A percentile compares a stretch with the other conserved stretches of the same genome.
Conservation (phyloP, 2,329 filamentous ascomycete species). For the Lecanicillium sp. region DNA sequence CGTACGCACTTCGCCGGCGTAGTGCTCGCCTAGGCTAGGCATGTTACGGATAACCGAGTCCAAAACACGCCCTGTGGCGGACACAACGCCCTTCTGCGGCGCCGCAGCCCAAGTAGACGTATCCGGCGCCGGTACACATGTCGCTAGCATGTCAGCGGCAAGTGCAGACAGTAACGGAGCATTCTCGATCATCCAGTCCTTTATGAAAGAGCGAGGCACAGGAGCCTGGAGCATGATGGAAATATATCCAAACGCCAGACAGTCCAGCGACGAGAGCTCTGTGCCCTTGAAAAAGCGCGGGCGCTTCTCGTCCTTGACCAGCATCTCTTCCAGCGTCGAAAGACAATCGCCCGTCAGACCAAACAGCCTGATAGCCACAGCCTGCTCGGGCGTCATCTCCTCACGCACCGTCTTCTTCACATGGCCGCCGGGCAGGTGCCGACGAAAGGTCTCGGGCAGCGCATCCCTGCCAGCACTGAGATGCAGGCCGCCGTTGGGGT, state of each 20-base stretch:
- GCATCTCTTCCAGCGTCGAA: slow-evolving; percentile 57
- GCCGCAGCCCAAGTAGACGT: slow-evolving; percentile 20
- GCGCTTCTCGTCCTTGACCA: slow-evolving; percentile 16
- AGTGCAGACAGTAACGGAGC: slow-evolving; percentile 22
- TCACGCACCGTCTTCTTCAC: slow-evolving; percentile 52
- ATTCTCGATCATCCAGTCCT: slow-evolving; percentile 31
- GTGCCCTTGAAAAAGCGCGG: slow-evolving; percentile 23
- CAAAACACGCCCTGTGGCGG: slow-evolving; percentile 21
- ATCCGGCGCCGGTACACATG: slow-evolving; percentile 12
- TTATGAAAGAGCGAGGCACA: slow-evolving; percentile 34
- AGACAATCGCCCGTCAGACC: slow-evolving; percentile 65
- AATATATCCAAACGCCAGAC: slow-evolving; percentile 72
- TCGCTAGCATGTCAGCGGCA: slow-evolving; percentile 21
- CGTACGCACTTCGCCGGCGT: slow-evolving; percentile 28
- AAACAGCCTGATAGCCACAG: slow-evolving; percentile 68
- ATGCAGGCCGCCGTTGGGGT: slow-evolving; percentile 28
- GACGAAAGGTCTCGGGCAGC: slow-evolving; percentile 31
- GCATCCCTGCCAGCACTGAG: slow-evolving; percentile 27
- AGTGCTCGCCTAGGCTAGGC: slow-evolving; percentile 27
- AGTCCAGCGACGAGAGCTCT: slow-evolving; percentile 51
- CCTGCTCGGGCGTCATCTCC: slow-evolving; percentile 62
- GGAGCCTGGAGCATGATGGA: slow-evolving; percentile 55
- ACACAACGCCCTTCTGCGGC: slow-evolving; percentile 14
- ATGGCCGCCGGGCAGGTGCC: slow-evolving; percentile 24
- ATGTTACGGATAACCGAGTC: slow-evolving; percentile 27